Base-by-base conservation (phyloP, 768 basidiomycete species). In the Macrocybe gigantea region DNA sequence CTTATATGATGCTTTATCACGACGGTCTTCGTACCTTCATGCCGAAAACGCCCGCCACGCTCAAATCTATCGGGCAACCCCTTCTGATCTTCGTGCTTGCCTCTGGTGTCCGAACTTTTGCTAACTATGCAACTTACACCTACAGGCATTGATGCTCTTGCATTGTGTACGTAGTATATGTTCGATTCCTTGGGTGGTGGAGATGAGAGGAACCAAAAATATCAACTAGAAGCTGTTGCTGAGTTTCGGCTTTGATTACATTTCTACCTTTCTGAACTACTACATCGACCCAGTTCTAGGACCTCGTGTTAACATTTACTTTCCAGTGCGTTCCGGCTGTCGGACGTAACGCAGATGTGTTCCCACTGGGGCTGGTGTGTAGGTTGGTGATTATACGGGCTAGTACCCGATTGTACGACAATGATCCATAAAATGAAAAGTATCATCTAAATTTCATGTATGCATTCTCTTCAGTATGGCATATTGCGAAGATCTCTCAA, bases 1-100 rank as follows among this genome's bases (percentile, higher is more conserved):
- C 39, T 49, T 61, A 13, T 47, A 81, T 83, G 84, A 87, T 88
- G 85, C 64, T 78, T 68, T 73, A 81, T 82, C 85, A 89, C 88
- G 88, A 90, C 88, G 88, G 88, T 90, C 88, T 89, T 87, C 88
- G 88, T 89, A 90, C 59, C 64, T 63, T 55, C 49, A 67, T 88
- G 85, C 83, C 88, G 88, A 90, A 90, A 86, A 62, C 79, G 88
- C 88, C 88, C 87, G 88, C 83, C 83, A 87, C 82, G 88, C 88
- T 90, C 88, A 89, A 22, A 74, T 59, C 59, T 39, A 65, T 80
- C 85, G 88, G 88, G 85, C 86, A 85, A 71, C 80, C 85, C 81
- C 69, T 53, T 76, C 85, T 88, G 85, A 88, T 70, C 47, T 52
- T 56, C 56, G 51, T 38, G 36, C 33, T 34, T 37, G n/a, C 9